Conservation (phyloP, 2,329 filamentous ascomycete genomes). For the Talaromyces sp. region DNA sequence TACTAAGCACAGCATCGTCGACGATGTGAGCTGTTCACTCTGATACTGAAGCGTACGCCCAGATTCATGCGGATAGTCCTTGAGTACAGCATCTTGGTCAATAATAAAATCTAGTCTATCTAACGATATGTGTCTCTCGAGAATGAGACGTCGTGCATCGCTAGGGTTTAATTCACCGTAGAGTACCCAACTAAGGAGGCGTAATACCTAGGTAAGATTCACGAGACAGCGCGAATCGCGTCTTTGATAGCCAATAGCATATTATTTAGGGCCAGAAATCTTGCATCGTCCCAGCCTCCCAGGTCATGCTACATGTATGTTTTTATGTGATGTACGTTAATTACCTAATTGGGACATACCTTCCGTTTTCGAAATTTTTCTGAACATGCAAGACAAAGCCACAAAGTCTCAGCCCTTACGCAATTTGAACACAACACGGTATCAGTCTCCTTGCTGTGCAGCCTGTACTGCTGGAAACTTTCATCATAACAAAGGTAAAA, state of each 20-base stretch:
- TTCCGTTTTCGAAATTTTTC: constrained; percentile 2
- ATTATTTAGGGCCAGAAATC: neutral
- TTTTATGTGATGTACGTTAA: neutral
- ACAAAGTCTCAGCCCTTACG: neutral
- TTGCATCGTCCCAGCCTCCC: neutral
- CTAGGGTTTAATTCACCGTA: neutral
- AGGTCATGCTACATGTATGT: neutral
- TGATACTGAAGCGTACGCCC: neutral
- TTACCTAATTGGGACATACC: constrained; percentile 4
- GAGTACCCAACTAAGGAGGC: neutral
- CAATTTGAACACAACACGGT: neutral
- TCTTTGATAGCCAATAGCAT: neutral
- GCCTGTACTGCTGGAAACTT: neutral
- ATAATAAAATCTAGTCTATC: neutral
- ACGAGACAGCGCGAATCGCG: neutral
- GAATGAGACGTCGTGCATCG: neutral
- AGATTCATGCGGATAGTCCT: neutral
- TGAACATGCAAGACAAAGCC: neutral
- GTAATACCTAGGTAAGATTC: neutral
- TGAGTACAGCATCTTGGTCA: neutral
- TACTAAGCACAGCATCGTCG: too few relatives aligned
- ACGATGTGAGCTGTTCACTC: neutral
- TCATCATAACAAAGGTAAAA: neutral
- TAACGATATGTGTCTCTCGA: neutral
- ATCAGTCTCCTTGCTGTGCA: neutral